phyloP scores from a whole-genome alignment of 2,329 filamentous ascomycete genomes.

The Colletotrichum higginsianum region DNA sequence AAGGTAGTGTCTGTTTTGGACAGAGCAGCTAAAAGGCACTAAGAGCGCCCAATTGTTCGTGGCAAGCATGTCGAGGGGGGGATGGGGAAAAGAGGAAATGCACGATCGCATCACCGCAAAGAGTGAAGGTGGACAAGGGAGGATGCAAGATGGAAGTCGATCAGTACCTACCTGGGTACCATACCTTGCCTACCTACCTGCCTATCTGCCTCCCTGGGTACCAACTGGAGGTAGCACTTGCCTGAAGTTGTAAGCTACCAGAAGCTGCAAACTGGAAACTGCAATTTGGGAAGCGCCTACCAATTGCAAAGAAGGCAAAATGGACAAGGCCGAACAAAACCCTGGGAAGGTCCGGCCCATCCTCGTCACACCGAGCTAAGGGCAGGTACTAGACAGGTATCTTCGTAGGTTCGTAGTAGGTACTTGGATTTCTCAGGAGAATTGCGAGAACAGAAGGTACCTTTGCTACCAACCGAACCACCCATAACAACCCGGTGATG shows the following conservation, averaged over 20 bases:
- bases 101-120: not conserved
- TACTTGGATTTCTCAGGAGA: not conserved
- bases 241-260: too few species aligned
- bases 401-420: too few species aligned
- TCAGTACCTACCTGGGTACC: too few species aligned
- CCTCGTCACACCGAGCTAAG: slow-evolving; percentile 4
- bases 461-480: not conserved
- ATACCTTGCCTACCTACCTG: too few species aligned
- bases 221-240: too few species aligned
- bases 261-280: too few species aligned
- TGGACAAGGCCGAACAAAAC: not conserved
- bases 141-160: too few species aligned
- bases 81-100: not conserved
- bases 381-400: not conserved
- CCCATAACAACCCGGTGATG: not conserved
- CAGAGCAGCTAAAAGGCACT: slow-evolving; percentile 3
- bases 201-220: too few species aligned
- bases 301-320: not conserved
- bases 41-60: not conserved
- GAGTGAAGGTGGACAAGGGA: too few species aligned
- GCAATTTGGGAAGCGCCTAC: not conserved
- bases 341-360: not conserved
- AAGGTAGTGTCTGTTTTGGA: slow-evolving; percentile 12
- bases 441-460: not conserved
- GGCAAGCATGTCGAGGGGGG: not conserved